Evolutionary conservation across 352 stramenopile genomes (phyloP), one percentile per base, ranked within the genome.

Genomic region (Pythium sp.): DNA sequence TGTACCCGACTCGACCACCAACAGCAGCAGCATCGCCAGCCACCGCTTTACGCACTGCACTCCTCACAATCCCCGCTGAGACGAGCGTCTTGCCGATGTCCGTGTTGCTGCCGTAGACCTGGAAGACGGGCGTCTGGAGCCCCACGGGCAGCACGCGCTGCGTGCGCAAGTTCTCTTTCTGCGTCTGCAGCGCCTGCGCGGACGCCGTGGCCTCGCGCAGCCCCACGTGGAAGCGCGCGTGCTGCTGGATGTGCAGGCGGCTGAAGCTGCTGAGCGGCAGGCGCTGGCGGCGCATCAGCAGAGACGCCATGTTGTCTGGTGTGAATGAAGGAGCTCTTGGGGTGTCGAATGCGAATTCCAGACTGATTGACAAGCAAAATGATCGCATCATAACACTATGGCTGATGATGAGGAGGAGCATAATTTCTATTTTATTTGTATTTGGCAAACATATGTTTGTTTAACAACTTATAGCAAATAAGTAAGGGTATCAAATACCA

Each of bases 61-160:
- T 87, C 59, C 88, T 82, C 56, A 97, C 90, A 53, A 99, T 93
- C 32, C 94, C 96, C 0, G 92, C 85, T n/a, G 93, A 97, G 18
- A 99, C 76, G 34, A 99, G 85, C 1, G 96, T 99, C 82, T 99
- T 99, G 68, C 97, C 97, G 28, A 99, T 95, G 79, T 99, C 97
- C 53, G 97, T 99, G 75, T 99, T 99, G 72, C 94, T 96, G 62
- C 97, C 97, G 75, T 98, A 99, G n/a, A 99, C 80, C 68, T 95
- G 87, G 64, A 95, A 92, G 61, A 93, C 74, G 9, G 87, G 87
- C 65, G 84, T 84, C 30, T 84, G 62, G n/a, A 94, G 84, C 47
- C 72, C 79, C 58, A 89, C 55, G 12, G 73, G 65, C 14, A 80
- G 57, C 41, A 84, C 79, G 38, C 82, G 81, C 43, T 86, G 70